phyloP scores from a whole-genome alignment of 495 filamentous ascomycete genomes.

The Penicillium subrubescens region DNA sequence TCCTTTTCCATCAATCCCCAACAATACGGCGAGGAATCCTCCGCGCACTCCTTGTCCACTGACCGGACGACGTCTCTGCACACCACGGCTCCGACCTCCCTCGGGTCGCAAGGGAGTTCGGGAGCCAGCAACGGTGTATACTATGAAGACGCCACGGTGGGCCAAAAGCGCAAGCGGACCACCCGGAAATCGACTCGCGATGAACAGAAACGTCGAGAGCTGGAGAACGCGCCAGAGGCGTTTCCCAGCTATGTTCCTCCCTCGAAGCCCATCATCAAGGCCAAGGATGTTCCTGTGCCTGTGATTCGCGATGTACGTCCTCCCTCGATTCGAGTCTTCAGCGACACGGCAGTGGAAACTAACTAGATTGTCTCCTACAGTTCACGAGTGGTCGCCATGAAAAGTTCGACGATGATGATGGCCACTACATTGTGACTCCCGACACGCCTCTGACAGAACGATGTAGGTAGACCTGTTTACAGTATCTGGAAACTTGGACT shows the following conservation, averaged over 20 bases:
- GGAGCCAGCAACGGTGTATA: slow-evolving; percentile 56
- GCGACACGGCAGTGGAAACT: neutral
- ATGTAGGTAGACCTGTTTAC: slow-evolving; percentile 63
- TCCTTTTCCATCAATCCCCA: slow-evolving; percentile 74
- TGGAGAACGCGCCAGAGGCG: slow-evolving; percentile 66
- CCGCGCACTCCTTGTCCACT: slow-evolving; percentile 72
- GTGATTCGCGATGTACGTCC: slow-evolving; percentile 79
- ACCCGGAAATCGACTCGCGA: slow-evolving; percentile 76
- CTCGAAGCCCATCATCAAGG: slow-evolving; percentile 85
- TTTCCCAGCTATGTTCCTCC: slow-evolving; percentile 82
- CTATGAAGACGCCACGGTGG: slow-evolving; percentile 58
- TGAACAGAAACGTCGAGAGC: slow-evolving; percentile 75
- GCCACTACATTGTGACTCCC: slow-evolving; percentile 89
- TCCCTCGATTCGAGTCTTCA: slow-evolving; percentile 11
- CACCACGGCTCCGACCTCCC: slow-evolving; percentile 88
- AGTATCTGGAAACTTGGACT: neutral
- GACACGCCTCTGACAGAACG: slow-evolving; percentile 80
- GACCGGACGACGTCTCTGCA: slow-evolving; percentile 84
- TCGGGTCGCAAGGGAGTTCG: slow-evolving; percentile 73
- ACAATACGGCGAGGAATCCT: slow-evolving; percentile 63
- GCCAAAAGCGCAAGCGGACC: slow-evolving; percentile 85
- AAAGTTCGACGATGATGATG: slow-evolving; percentile 91
- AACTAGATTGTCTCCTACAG: slow-evolving; percentile 34
- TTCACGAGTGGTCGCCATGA: slow-evolving; percentile 49
- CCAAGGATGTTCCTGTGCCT: slow-evolving; percentile 83